Evolutionary conservation across 805 yeast genomes (phyloP).

Genomic region (Sungouiella thailandica): DNA sequence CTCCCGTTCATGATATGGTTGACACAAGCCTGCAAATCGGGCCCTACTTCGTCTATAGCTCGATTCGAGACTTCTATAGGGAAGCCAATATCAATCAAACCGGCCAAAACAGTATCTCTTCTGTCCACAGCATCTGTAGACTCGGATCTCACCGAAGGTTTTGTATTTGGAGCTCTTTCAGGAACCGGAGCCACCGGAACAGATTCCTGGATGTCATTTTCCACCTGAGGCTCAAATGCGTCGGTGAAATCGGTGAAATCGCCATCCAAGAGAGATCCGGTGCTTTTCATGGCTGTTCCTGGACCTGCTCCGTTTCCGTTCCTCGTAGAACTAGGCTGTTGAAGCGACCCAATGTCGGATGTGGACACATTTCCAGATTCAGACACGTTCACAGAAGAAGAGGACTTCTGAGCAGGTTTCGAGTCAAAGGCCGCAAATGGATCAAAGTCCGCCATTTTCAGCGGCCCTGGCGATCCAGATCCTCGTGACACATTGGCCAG

Average conservation of each 20-base stretch:
- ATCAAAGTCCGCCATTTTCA: neutral
- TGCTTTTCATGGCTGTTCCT: too few species aligned
- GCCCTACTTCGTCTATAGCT: slow-evolving; percentile 57
- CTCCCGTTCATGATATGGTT: slow-evolving; percentile 53
- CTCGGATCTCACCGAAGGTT: neutral
- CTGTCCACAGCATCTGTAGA: slow-evolving; percentile 3
- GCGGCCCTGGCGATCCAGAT: neutral
- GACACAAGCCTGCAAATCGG: slow-evolving; percentile 61
- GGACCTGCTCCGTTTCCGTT: neutral
- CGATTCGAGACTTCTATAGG: slow-evolving; percentile 51
- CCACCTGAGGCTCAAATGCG: neutral
- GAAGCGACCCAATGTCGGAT: neutral
- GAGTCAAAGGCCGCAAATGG: slow-evolving; percentile 4
- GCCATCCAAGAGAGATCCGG: slow-evolving; percentile 31
- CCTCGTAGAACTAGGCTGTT: neutral
- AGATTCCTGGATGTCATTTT: neutral
- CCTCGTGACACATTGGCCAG: too few species aligned
- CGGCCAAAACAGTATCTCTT: slow-evolving; percentile 55
- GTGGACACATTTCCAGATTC: neutral
- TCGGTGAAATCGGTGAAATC: slow-evolving; percentile 39
- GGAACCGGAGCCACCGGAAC: slow-evolving; percentile 2
- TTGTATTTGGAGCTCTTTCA: neutral
- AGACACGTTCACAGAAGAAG: neutral
- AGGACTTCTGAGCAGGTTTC: neutral
- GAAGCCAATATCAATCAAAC: slow-evolving; percentile 77